Evolutionary conservation across 139 green algal genomes (phyloP).

Genomic region (Chlorella sp.): DNA sequence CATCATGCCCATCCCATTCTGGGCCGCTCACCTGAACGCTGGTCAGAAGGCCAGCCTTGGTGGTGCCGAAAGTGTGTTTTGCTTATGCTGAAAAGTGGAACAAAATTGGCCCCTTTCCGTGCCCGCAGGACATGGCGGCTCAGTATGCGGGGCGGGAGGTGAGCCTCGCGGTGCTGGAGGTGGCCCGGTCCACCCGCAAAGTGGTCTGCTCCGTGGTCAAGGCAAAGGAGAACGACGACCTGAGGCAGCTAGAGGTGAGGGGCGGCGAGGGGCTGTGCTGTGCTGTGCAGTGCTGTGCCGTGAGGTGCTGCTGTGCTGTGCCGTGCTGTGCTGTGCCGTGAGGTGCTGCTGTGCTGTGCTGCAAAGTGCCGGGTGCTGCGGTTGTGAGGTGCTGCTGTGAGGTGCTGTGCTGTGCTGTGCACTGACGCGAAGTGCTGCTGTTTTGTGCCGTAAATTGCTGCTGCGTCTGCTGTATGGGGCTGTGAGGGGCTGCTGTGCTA

Average conservation of each 20-base stretch:
- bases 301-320: neutral
- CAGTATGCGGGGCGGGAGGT: conserved; percentile 26
- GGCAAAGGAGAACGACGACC: conserved; percentile 40
- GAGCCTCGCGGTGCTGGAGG: conserved; percentile 31
- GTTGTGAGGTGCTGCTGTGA: too few species aligned
- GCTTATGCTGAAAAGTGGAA: too few species aligned
- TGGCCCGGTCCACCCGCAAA: conserved; percentile 17
- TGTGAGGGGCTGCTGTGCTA: too few species aligned
- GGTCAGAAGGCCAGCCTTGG: too few species aligned
- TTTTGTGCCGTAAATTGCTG: neutral
- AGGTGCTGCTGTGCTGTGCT: neutral
- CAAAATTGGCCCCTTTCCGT: too few species aligned
- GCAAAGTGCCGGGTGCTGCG: too few species aligned
- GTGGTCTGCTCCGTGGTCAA: conserved; percentile 37
- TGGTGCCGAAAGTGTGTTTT: too few species aligned
- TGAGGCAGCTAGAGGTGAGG: conserved; percentile 31
- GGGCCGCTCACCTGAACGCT: too few species aligned
- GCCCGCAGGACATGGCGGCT: neutral
- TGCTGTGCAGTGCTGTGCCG: too few species aligned
- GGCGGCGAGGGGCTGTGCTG: too few species aligned
- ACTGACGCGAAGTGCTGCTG: neutral
- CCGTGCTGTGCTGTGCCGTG: neutral
- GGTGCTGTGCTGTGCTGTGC: too few species aligned
- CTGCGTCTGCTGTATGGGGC: neutral
- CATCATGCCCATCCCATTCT: too few species aligned